Conservation (phyloP, 805 yeast genomes). For the Wickerhamomyces xylosicus region DNA sequence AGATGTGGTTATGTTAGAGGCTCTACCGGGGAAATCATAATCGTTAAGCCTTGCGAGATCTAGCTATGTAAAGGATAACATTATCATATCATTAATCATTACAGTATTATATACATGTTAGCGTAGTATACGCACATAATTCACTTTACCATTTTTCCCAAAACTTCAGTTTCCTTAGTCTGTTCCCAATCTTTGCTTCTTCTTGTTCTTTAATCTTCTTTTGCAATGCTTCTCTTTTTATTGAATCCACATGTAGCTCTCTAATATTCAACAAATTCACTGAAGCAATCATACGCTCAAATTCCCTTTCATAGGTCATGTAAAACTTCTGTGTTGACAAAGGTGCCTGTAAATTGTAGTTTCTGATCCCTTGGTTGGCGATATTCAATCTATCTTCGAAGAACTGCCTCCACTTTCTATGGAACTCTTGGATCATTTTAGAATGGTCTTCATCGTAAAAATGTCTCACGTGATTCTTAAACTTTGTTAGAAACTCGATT, state of each 20-base stretch:
- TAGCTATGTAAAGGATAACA: no score
- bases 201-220: background rate
- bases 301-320: constrained; percentile 32
- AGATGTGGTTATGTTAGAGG: constrained; percentile 12
- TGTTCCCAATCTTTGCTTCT: background rate
- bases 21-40: constrained; percentile 9
- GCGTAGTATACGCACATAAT: no score
- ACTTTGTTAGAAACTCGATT: constrained; percentile 28
- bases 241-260: background rate
- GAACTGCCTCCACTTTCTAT: constrained; percentile 11
- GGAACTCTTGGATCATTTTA: constrained; percentile 10
- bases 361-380: constrained; percentile 40
- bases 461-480: constrained; percentile 20
- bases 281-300: constrained; percentile 26
- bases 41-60: constrained; percentile 11
- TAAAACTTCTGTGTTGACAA: constrained; percentile 48
- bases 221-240: background rate
- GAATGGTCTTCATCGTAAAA: constrained; percentile 6
- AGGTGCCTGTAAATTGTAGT: constrained; percentile 59
- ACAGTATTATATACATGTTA: no score
- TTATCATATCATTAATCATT: no score
- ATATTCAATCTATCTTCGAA: constrained; percentile 23
- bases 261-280: constrained; percentile 17
- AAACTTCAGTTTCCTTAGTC: background rate
- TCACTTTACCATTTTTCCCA: background rate